These are phyloP conservation scores for Sporothrix globosa DNA, from an alignment of 2,329 filamentous ascomycete species.

Conservation along the genomic window DNA sequence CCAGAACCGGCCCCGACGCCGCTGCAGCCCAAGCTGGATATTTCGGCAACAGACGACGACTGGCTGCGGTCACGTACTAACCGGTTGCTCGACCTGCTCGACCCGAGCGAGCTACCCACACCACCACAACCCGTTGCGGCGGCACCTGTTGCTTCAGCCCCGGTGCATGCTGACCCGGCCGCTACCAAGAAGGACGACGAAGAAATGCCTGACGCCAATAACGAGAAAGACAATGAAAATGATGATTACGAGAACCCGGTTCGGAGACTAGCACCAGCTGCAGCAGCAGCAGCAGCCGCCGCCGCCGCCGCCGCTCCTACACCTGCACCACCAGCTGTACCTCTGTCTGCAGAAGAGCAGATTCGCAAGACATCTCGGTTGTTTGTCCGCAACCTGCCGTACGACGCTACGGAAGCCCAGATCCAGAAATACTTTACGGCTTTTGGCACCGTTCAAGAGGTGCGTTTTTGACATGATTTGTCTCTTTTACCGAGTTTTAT, in stretches of 20 bases:
- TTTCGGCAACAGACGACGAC: constrained; percentile 71
- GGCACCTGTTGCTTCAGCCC: constrained; percentile 28
- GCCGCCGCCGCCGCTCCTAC: not conserved
- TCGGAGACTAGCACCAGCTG: constrained; percentile 22
- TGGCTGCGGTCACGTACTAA: constrained; percentile 91
- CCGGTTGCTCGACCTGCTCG: constrained; percentile 79
- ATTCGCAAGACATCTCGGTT: constrained; percentile 76
- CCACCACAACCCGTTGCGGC: constrained; percentile 32
- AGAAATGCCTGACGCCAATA: constrained; percentile 37
- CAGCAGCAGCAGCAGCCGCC: not conserved
- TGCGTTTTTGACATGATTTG: constrained; percentile 56
- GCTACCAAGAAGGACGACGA: constrained; percentile 30
- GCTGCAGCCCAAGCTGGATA: constrained; percentile 28
- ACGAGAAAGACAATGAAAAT: constrained; percentile 14
- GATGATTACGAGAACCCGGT: constrained; percentile 11
- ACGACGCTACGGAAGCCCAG: constrained; percentile 75
- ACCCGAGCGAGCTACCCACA: constrained; percentile 63
- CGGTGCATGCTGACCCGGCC: constrained; percentile 26
- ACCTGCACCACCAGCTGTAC: constrained; percentile 31
- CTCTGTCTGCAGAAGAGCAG: constrained; percentile 56
- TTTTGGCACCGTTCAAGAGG: constrained; percentile 83
- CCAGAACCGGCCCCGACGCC: not conserved
- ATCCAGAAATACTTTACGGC: constrained; percentile 70
- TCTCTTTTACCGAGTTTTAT: not conserved
- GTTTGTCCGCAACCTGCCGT: constrained; percentile 88